Base-by-base conservation (phyloP, 2,329 filamentous ascomycete genomes). In the Daldinia sp. region DNA sequence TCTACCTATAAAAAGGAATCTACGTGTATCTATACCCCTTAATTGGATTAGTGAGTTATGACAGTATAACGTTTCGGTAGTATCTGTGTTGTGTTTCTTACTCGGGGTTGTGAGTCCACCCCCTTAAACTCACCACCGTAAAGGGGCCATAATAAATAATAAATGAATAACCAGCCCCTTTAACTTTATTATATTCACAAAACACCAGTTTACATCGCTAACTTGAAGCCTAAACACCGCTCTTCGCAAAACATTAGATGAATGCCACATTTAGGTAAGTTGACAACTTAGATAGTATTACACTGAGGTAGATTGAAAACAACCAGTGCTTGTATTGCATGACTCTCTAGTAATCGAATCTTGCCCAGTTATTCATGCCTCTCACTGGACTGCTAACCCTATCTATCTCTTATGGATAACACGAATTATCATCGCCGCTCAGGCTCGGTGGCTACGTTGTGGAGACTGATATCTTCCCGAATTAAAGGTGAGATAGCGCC, bases 401-500 rank as follows among this genome's bases (percentile, higher is more conserved):
- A 60, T 59, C 35, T 66, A 23, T 44, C 39, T 63, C 18, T 37
- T 42, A 56, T 50, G 15, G n/a, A 42, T 26, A 35, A 41, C 7
- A 26, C 15, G 9, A 37, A 13, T 23, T 50, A 54, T 65, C 46
- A 72, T 54, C 64, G 68, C 60, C 71, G 65, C 42, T 72, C 71
- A 13, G 63, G 65, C 10, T 74, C 73, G 18, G 48, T 72, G 26
- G 73, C 72, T 20, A 75, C 53, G 23, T 75, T 75, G 63, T 75
- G 73, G 4, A 75, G 63, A 51, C 73, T 75, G 50, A 75, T 75
- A 48, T 75, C 73, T 18, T 73, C 73, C 33, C 72, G 69, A 18
- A 59, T 33, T 33, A 65, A 18, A 61, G 61, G 59, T 46, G 67
- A 55, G 60, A 65, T 9, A 12, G 51, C 30, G 26, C 57, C 54